Conservation (phyloP, 2,329 filamentous ascomycete genomes). For the Pseudophaeomoniella oleicola region DNA sequence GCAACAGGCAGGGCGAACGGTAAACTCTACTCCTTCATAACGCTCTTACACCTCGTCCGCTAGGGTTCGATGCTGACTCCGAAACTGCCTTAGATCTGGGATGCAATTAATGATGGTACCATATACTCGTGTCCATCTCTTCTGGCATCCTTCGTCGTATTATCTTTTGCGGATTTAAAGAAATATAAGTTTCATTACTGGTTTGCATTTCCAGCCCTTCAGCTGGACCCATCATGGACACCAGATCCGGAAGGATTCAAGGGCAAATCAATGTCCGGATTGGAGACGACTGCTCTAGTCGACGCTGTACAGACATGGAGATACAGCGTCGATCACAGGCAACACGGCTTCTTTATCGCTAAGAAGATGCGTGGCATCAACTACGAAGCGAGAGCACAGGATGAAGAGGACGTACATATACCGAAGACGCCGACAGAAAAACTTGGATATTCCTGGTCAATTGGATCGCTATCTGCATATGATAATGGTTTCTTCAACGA, state of each 20-base stretch:
- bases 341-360: constrained; percentile 92
- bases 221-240: constrained; percentile 76
- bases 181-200: constrained; percentile 98
- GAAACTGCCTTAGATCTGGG: constrained; percentile 62
- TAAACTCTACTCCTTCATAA: constrained; percentile 26
- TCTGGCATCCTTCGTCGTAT: constrained; percentile 72
- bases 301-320: constrained; percentile 79
- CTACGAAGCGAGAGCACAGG: constrained; percentile 13
- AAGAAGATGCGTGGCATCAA: constrained; percentile 46
- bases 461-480: constrained; percentile 62
- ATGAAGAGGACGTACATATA: constrained; percentile 21
- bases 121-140: constrained; percentile 92
- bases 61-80: constrained; percentile 6
- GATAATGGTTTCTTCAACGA: constrained; percentile 78
- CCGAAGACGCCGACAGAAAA: constrained; percentile 38
- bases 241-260: constrained; percentile 22
- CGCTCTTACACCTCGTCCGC: constrained; percentile 1
- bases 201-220: constrained; percentile 89
- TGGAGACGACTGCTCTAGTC: constrained; percentile 65
- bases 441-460: constrained; percentile 58
- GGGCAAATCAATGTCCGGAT: constrained; percentile 2
- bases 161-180: constrained; percentile 91
- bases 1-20: constrained; percentile 63
- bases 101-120: constrained; percentile 89
- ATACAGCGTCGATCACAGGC: constrained; percentile 63